These are phyloP conservation scores for Pythium scleroteichum DNA, from an alignment of 352 stramenopile genomes.

Conservation along the genomic window DNA sequence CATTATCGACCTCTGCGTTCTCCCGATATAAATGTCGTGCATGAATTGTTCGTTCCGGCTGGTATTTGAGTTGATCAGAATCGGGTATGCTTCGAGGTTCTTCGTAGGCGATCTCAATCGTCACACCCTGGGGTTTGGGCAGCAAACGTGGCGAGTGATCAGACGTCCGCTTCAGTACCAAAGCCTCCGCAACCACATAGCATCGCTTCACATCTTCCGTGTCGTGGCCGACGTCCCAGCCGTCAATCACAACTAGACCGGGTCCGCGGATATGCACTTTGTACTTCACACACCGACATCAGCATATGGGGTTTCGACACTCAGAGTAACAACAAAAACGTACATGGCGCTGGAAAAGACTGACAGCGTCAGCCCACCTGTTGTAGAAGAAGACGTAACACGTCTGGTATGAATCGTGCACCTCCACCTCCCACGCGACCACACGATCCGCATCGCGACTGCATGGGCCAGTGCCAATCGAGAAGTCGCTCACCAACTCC, in stretches of 20 bases:
- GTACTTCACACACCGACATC: constrained; percentile 38
- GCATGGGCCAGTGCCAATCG: constrained; percentile 59
- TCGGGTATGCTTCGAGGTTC: constrained; percentile 50
- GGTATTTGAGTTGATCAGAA: constrained; percentile 64
- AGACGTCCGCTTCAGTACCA: constrained; percentile 54
- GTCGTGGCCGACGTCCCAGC: constrained; percentile 60
- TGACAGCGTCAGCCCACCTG: constrained; percentile 60
- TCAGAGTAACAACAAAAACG: constrained; percentile 15
- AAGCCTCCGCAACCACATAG: constrained; percentile 55
- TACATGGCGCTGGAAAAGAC: constrained; percentile 63
- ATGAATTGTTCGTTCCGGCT: constrained; percentile 41
- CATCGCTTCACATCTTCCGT: constrained; percentile 62
- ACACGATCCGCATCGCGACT: constrained; percentile 50
- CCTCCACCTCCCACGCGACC: constrained; percentile 49
- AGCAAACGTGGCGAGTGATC: constrained; percentile 37
- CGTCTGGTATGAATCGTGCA: constrained; percentile 48
- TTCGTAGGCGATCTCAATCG: constrained; percentile 53
- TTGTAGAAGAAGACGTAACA: constrained; percentile 77
- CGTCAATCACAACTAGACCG: constrained; percentile 49
- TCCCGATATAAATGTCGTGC: constrained; percentile 22
- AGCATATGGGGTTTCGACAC: neutral
- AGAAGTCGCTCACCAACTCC: constrained; percentile 38
- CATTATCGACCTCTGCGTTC: neutral
- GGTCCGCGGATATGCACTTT: constrained; percentile 54
- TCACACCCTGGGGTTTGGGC: constrained; percentile 36